Evolutionary conservation across 179 eudicot species (phyloP), one percentile per base, ranked within the genome.

Genomic region (Beta lomatogona): DNA sequence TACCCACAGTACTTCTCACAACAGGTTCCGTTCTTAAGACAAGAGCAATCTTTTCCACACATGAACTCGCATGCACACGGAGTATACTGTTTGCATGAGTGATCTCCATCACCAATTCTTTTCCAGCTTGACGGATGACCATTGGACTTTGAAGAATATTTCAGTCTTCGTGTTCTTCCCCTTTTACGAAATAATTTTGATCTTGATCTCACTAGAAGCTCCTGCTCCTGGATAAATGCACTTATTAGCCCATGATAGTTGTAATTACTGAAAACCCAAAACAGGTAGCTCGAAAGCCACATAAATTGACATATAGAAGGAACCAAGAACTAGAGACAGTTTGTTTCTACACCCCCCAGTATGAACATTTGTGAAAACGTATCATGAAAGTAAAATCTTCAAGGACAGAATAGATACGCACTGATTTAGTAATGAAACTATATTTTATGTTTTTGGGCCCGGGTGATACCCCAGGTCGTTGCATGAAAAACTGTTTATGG

Each of bases 1-100:
- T 86, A 94, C 99, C 98, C 97, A 83, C 99, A 96, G 70, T 94
- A 96, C 85, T 96, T 96, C 77, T 96, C 99, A 85, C 99, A 96
- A 85, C 97, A 94, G 76, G 87, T 91, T 85, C 93, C 98, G 72
- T 87, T 88, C 77, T 83, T 85, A 41, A 87, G 86, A 78, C 99
- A 96, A 65, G 97, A 85, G 86, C 99, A 96, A 73, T 94, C 88
- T 83, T 96, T 94, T 79, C 98, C 98, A 83, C 98, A 97, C 86
- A 88, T 83, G 58, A 87, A 70, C 86, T 87, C 73, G 85, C 99
- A 97, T 69, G 88, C 82, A 85, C 99, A 96, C 80, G 99, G 99
- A 77, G 84, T 80, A 81, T 94, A 96, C 65, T 91, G 99, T 83
- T 87, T 90, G 78, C 88, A 87, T 22, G 90, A 60, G 81, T 86